Evolutionary conservation across 2,329 filamentous ascomycete species (phyloP), one percentile per base, ranked within the genome.

Genomic region (Fusarium nelsonii): DNA sequence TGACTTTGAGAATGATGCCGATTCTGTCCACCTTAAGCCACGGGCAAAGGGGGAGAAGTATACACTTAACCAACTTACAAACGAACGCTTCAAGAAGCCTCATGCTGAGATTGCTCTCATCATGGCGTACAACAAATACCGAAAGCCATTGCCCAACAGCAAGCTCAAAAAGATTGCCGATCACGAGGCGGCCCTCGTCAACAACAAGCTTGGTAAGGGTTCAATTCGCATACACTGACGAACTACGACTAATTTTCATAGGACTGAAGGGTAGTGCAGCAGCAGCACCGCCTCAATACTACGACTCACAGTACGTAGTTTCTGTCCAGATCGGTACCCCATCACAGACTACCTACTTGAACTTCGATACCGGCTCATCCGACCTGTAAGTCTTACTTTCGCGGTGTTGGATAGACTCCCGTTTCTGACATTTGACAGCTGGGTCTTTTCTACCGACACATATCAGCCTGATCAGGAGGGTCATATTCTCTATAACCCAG

Each of bases 341-440:
- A 8, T 69, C 76, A 8, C 88, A 90, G 71, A 85, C 81, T 4
- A 76, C 92, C 66, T 85, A 88, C 62, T 77, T 94, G 63, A 90
- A 92, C 75, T 85, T 94, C 63, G 92, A 94, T 70, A 94, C 91
- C 15, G 80, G 80, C 5, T 81, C 80, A 14, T 71, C 90, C 84
- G 66, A 91, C 83, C 67, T 81, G 79, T 80, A 73, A 74, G 78
- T 59, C 6, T 20, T 8, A 1, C 20, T 8, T 8, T 2, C 11
- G 8, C 15, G 4, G 15, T 1, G 1, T 11, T 1, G 18, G 14
- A 1, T 6, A 1, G 12, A 10, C 2, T 6, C 14, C 7, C 20
- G 4, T 28, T 23, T 28, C 68, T 67, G 48, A 58, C 52, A 20
- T 84, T 37, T 1, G 3, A 0, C n/a, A 85, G 92, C 79, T 92